Evolutionary conservation across 108 stramenopile genomes (phyloP), one percentile per base, ranked within the genome.

Genomic region (Parmales sp.): DNA sequence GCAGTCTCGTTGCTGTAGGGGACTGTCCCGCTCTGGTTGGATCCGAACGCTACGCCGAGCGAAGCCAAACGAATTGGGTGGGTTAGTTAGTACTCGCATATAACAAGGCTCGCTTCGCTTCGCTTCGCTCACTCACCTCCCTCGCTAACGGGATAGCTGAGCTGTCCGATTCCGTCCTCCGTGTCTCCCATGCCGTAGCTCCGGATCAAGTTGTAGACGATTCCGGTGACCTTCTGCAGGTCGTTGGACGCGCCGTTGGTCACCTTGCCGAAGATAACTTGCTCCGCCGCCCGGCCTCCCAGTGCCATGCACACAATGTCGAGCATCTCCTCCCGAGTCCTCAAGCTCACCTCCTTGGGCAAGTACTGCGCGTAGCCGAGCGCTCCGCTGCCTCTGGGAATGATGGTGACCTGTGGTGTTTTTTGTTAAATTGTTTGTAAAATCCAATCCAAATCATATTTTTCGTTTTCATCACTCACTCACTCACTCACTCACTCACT

Each of bases 281-380:
- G 81, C 78, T 95, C 96, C 7, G 92, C 87, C 1, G 93, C 96
- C 26, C 96, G 83, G 49, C 96, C 96, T 11, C 91, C 96, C 37
- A 97, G 79, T 18, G 96, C 92, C 94, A 95, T 97, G 87, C 88
- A 92, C 23, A 97, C 89, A 69, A 92, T 92, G 70, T 97, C 90
- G 82, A 92, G 83, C 26, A 97, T 93, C 77, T 95, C 93, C 48
- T 88, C 89, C 44, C 89, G 69, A 1, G 83, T 85, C 29, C 86
- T 68, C 18, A 90, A 72, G 67, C 83, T 84, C 0, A 93, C 85
- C 76, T 97, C 96, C 71, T 95, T 95, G 20, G 96, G 96, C 25
- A 97, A 80, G 69, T 97, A 97, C 70, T 97, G 96, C 6, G 96
- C 96, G 71, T 88, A 97, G 43, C 96, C 96, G 31, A 97, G 80